Base-by-base conservation (phyloP, 441 rosid genomes). In the Aquilaria agallochum region DNA sequence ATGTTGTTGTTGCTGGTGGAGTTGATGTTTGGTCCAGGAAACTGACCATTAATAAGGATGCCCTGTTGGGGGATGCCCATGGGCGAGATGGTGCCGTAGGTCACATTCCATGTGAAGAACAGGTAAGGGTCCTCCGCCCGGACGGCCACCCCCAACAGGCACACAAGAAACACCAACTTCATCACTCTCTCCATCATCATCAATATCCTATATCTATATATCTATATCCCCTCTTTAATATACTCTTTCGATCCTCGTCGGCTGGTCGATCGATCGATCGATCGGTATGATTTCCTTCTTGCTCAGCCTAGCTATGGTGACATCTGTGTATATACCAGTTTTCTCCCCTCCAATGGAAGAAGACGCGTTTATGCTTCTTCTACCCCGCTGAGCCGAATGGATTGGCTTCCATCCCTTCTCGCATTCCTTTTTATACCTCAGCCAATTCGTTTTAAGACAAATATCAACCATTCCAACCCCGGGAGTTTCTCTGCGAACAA, bases 1-100 rank as follows among this genome's bases (percentile, higher is more conserved):
- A 89, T 8, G 31, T 89, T 89, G 72, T 89, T 86, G 73, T 86
- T 89, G 33, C 77, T 71, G 42, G 91, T 89, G 7, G 85, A 76
- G 76, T 89, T 86, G 34, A 89, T 76, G 68, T 64, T 74, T 2
- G 96, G 96, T 4, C 90, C 93, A 0, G 93, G 93, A 66, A 86
- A 89, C 54, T 84, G 68, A 30, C 83, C 75, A 42, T 89, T 89
- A 48, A 89, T 83, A 15, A 89, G 83, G 72, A 86, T 89, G 31
- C 63, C 90, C 55, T 86, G 78, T 51, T 84, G 87, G 1, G 87
- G 86, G 5, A 78, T 63, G 0, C 93, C 86, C 3, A 84, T 54
- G 2, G 96, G 90, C 27, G 93, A 53, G 2, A 61, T 67, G 54
- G 83, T 86, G 46, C 90, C 96, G 31, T 86, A 86, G 0, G 89